Evolutionary conservation across 2,329 filamentous ascomycete species (phyloP), one percentile per base, ranked within the genome.

Genomic region (Xylariaceae sp.): DNA sequence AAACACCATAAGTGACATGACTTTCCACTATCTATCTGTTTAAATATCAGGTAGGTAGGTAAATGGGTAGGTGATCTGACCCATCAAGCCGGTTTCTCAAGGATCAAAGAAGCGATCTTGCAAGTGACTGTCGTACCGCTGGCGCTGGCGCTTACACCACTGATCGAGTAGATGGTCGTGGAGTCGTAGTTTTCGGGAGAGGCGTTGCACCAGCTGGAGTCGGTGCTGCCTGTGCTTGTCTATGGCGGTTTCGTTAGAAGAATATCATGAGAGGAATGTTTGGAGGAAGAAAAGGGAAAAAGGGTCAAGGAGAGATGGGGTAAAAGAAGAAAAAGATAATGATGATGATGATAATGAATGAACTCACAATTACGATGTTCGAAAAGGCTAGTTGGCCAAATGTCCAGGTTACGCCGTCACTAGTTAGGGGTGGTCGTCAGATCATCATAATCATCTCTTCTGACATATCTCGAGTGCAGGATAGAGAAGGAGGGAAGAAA

Each of bases 311-410:
- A n/a, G n/a, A n/a, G n/a, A n/a, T n/a, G n/a, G n/a, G n/a, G n/a
- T n/a, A n/a, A n/a, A n/a, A n/a, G n/a, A n/a, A n/a, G n/a, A n/a
- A n/a, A n/a, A n/a, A n/a, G n/a, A n/a, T n/a, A n/a, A n/a, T n/a
- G n/a, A n/a, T n/a, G n/a, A n/a, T n/a, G n/a, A n/a, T n/a, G n/a
- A n/a, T n/a, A n/a, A n/a, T 8, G 34, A 36, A 17, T 12, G n/a
- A 11, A 53, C 63, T 60, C 50, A 76, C 75, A 5, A 77, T 76
- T 42, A 72, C 72, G 47, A 82, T 63, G 37, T 71, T 66, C 49
- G 70, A 50, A 44, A 65, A 71, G 6, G 60, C 61, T n/a, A 70
- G 55, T 10, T 57, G 45, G 2, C 68, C 67, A 48, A 70, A 71
- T 49, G 67, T 56, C 67, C 67, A 71, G n/a, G 50, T 51, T 8